Evolutionary conservation across 495 filamentous ascomycete species (phyloP).

Genomic region (Pseudoneurospora amorphoporcata): DNA sequence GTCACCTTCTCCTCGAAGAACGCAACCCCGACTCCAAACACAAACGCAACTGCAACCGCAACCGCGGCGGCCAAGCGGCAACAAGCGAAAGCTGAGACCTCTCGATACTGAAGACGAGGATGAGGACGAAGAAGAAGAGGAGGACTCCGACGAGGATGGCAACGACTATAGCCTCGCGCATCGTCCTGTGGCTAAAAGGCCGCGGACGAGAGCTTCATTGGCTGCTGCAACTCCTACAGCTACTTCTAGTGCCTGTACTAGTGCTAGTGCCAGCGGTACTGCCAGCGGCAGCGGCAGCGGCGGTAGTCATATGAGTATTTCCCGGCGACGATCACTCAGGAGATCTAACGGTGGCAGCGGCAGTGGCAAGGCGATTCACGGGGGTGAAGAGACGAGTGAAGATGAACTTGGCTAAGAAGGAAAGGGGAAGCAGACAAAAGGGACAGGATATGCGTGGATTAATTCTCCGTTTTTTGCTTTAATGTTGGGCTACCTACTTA

Average conservation of each 20-base stretch:
- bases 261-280: neutral
- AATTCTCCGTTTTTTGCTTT: neutral
- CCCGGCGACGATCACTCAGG: neutral
- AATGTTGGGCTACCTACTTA: neutral
- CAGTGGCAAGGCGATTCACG: neutral
- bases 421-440: neutral
- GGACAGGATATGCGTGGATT: neutral
- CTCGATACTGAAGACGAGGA: constrained; percentile 7
- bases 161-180: neutral
- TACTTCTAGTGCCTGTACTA: neutral
- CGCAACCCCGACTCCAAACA: neutral
- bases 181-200: neutral
- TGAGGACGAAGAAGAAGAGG: constrained; percentile 1
- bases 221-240: neutral
- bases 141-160: neutral
- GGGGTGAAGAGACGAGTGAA: neutral
- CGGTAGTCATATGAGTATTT: neutral
- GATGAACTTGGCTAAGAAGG: neutral
- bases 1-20: neutral
- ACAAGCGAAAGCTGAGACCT: neutral
- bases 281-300: neutral
- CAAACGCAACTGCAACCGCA: neutral
- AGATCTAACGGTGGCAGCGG: neutral
- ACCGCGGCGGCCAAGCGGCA: neutral
- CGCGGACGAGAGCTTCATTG: neutral